Conservation (phyloP, 2,329 filamentous ascomycete species). For the Cryphonectria nitschkei region DNA sequence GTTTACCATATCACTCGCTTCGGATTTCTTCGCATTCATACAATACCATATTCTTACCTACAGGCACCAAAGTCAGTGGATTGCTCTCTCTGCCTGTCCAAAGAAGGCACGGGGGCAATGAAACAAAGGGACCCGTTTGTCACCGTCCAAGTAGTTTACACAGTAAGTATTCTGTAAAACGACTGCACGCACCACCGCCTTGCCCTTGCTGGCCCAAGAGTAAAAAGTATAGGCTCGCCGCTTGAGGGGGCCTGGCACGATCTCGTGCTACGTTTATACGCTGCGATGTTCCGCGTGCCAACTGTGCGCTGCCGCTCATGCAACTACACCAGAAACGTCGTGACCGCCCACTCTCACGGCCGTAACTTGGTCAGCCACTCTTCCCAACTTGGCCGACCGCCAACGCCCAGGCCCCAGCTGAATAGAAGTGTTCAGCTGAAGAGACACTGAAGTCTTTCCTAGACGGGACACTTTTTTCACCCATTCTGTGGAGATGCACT, state of each 20-base stretch:
- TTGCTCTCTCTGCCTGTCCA: not conserved
- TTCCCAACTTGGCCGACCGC: not conserved
- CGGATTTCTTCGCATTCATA: not conserved
- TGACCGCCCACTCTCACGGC: constrained; percentile 19
- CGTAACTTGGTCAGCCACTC: constrained; percentile 12
- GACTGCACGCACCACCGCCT: not conserved
- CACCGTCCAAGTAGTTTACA: not conserved
- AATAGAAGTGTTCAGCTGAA: not conserved
- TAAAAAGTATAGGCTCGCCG: not conserved
- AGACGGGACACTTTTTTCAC: not conserved
- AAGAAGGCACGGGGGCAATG: not conserved
- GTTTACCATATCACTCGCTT: not conserved
- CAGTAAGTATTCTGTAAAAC: not conserved
- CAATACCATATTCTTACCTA: not conserved
- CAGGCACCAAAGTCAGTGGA: not conserved
- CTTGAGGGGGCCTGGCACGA: not conserved
- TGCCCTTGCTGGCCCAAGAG: not conserved
- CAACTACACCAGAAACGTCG: constrained; percentile 1
- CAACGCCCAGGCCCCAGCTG: not conserved
- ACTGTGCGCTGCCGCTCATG: constrained; percentile 7
- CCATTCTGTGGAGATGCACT: not conserved
- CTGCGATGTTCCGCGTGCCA: constrained; percentile 13
- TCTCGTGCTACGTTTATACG: constrained; percentile 19
- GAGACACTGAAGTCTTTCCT: not conserved
- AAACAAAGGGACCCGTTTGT: not conserved